phyloP scores from a whole-genome alignment of 1,284 basidiomycete genomes.

The Austroboletus rostrupii region DNA sequence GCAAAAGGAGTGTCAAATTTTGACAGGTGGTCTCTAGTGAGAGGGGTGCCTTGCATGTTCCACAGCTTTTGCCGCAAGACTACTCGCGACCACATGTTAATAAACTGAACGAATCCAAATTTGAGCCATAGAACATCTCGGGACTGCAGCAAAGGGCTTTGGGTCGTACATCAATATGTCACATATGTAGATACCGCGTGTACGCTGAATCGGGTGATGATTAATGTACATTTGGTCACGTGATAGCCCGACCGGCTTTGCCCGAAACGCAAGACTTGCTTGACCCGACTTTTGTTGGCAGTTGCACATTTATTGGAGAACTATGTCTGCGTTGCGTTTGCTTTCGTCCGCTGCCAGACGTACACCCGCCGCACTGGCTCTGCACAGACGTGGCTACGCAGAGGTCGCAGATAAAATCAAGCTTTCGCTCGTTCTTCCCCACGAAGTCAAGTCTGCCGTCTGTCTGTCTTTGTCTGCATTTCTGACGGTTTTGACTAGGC shows the following conservation, averaged over 20 bases:
- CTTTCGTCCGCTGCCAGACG: conserved; percentile 61
- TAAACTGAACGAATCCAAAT: conserved; percentile 23
- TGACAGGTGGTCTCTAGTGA: conserved; percentile 46
- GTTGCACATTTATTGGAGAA: not conserved
- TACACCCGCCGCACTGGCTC: conserved; percentile 46
- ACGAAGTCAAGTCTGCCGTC: conserved; percentile 65
- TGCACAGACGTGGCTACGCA: conserved; percentile 80
- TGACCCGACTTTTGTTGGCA: not conserved
- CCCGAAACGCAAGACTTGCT: conserved; percentile 16
- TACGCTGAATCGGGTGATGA: not conserved
- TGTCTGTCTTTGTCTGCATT: conserved; percentile 1
- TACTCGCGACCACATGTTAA: conserved; percentile 38
- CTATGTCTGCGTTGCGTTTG: conserved; percentile 75
- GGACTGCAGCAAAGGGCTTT: not conserved
- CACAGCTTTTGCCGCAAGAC: conserved; percentile 58
- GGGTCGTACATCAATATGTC: not conserved
- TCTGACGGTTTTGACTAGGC: conserved; percentile 48
- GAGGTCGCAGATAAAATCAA: conserved; percentile 84
- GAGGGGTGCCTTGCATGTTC: conserved; percentile 61
- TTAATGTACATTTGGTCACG: conserved; percentile 16
- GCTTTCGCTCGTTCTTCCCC: conserved; percentile 87
- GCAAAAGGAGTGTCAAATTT: not conserved
- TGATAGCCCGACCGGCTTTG: conserved; percentile 26
- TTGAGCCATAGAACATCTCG: conserved; percentile 16
- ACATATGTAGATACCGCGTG: not conserved